A percentile compares a stretch with the other conserved stretches of the same genome.
These are phyloP conservation scores for Akanthomyces dipterigenus DNA, from an alignment of 2,329 filamentous ascomycete species.

Conservation along the genomic window DNA sequence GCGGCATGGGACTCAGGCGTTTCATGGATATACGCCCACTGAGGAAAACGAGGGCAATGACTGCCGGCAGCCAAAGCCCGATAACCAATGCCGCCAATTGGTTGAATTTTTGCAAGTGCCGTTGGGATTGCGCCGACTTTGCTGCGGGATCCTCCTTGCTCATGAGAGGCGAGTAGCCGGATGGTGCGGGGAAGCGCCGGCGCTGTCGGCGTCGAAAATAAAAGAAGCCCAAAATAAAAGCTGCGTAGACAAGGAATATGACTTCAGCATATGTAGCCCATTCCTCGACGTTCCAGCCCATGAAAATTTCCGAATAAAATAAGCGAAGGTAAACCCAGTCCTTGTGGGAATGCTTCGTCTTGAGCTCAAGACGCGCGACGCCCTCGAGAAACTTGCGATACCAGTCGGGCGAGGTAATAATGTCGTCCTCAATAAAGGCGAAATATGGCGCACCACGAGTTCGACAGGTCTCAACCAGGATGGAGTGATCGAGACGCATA, in stretches of 20 bases:
- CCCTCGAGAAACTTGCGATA: conserved; percentile 23
- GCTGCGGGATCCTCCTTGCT: background rate
- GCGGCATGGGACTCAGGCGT: conserved; percentile 19
- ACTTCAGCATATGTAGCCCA: conserved; percentile 22
- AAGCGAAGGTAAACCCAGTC: conserved; percentile 32
- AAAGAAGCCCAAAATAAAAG: conserved; percentile 17
- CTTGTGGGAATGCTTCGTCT: conserved; percentile 12
- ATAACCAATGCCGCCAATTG: conserved; percentile 21
- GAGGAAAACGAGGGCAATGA: conserved; percentile 24
- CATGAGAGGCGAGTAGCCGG: background rate
- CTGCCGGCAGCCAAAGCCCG: conserved; percentile 27
- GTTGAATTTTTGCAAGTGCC: conserved; percentile 16
- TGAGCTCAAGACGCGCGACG: conserved; percentile 22
- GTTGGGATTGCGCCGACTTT: conserved; percentile 11
- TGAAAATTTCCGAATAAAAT: conserved; percentile 32
- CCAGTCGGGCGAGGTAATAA: conserved; percentile 30
- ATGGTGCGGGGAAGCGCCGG: background rate
- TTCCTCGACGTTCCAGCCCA: conserved; percentile 33
- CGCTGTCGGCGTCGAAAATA: conserved; percentile 6
- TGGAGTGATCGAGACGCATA: conserved; percentile 28
- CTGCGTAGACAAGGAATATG: conserved; percentile 22
- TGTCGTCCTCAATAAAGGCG: conserved; percentile 31
- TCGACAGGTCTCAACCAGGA: conserved; percentile 26
- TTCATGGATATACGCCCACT: conserved; percentile 22
- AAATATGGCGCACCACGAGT: conserved; percentile 25